phyloP scores from a whole-genome alignment of 1,284 basidiomycete genomes.

The Tausonia pullulans region DNA sequence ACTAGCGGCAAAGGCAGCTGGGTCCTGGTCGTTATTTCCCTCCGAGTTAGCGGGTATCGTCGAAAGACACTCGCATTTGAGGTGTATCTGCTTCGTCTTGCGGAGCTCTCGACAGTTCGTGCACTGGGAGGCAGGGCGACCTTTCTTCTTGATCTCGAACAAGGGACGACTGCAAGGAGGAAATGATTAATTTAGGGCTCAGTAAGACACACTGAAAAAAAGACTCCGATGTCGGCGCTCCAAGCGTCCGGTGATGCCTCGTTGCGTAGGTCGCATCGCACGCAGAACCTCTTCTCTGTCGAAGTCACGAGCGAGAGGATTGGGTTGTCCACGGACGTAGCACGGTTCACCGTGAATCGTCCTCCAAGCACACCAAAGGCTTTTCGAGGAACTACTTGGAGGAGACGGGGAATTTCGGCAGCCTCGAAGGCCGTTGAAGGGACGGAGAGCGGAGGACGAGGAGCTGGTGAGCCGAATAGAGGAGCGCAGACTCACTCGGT shows the following conservation, averaged over 20 bases:
- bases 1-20: background rate
- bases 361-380: no score
- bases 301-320: no score
- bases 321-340: no score
- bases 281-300: no score
- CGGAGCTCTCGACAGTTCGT: slow-evolving; percentile 61
- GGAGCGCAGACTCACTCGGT: slow-evolving; percentile 36
- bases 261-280: no score
- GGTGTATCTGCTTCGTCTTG: slow-evolving; percentile 60
- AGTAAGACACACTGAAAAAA: background rate
- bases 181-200: background rate
- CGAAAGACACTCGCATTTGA: slow-evolving; percentile 47
- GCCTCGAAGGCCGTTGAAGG: background rate
- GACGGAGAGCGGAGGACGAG: background rate
- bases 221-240: background rate
- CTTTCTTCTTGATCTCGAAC: slow-evolving; percentile 69
- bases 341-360: no score
- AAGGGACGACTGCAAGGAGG: slow-evolving; percentile 41
- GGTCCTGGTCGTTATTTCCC: background rate
- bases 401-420: no score
- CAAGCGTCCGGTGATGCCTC: background rate
- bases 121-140: slow-evolving; percentile 67
- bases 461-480: background rate
- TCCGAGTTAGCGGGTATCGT: background rate
- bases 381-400: no score